phyloP scores from a whole-genome alignment of 192 early-diverging fungal genomes.

The Rhizophagus clarus region DNA sequence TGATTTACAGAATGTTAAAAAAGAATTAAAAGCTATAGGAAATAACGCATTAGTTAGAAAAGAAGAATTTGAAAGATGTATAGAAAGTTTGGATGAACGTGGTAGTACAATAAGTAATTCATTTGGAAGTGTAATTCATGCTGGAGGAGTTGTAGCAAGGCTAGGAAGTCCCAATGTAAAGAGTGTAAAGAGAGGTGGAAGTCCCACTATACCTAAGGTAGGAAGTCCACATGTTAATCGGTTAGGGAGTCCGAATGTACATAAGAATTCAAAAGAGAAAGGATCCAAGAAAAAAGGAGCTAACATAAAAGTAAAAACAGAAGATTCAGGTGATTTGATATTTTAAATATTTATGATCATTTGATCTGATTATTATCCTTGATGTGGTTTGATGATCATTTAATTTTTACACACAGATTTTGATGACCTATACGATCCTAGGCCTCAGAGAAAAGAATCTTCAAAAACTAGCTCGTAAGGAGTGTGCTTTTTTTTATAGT shows the following conservation, averaged over 20 bases:
- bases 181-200: neutral
- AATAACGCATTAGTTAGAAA: neutral
- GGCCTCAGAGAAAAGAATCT: constrained; percentile 6
- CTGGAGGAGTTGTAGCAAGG: neutral
- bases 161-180: neutral
- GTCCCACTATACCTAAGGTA: neutral
- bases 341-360: neutral
- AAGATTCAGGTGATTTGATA: constrained; percentile 6
- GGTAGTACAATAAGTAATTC: neutral
- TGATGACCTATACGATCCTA: neutral
- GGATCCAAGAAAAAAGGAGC: constrained; percentile 11
- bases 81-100: neutral
- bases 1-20: neutral
- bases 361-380: neutral
- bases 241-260: neutral
- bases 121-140: neutral
- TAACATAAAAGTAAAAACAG: neutral
- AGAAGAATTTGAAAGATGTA: neutral
- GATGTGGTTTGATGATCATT: neutral
- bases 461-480: neutral
- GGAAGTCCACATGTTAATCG: neutral
- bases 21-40: neutral
- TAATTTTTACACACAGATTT: neutral
- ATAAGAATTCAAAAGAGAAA: constrained; percentile 13
- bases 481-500: neutral